Evolutionary conservation across 352 stramenopile genomes (phyloP).

Genomic region (Phytopythium sindhum): DNA sequence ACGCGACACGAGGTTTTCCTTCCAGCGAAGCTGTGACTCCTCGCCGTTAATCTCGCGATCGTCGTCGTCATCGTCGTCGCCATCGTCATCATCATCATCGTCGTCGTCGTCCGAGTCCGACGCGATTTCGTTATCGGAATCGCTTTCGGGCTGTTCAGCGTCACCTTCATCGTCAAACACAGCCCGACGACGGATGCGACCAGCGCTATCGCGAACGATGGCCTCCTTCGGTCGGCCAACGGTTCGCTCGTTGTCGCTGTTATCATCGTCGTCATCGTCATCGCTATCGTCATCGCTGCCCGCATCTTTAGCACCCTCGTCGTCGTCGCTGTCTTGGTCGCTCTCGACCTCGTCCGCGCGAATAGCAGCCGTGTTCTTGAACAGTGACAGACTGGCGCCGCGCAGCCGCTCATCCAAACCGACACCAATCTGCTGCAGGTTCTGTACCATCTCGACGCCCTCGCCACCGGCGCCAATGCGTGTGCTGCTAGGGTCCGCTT

Average conservation of each 20-base stretch:
- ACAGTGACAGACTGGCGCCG: conserved; percentile 92
- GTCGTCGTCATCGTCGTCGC: conserved; percentile 43
- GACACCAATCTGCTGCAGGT: conserved; percentile 89
- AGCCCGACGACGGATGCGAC: conserved; percentile 70
- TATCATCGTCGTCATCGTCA: conserved; percentile 51
- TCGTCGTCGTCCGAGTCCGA: conserved; percentile 37
- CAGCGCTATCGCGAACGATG: conserved; percentile 62
- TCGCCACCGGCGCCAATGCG: conserved; percentile 57
- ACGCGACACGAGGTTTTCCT: conserved; percentile 82
- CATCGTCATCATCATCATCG: conserved; percentile 41
- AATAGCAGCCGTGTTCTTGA: conserved; percentile 91
- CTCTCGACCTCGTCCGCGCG: conserved; percentile 75
- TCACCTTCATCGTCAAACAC: conserved; percentile 70
- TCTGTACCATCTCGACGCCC: conserved; percentile 93
- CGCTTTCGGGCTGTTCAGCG: conserved; percentile 12
- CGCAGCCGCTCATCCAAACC: conserved; percentile 95
- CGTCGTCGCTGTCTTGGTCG: conserved; percentile 51
- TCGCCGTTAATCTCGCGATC: conserved; percentile 47
- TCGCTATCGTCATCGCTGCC: conserved; percentile 50
- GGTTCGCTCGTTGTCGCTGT: conserved; percentile 37
- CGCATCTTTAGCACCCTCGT: conserved; percentile 48
- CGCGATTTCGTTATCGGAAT: conserved; percentile 8
- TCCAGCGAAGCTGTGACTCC: conserved; percentile 78
- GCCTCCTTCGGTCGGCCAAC: conserved; percentile 63
- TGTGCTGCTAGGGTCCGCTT: conserved; percentile 33